Evolutionary conservation across 495 filamentous ascomycete genomes (phyloP).

Genomic region (Aspergillus cavernicola): DNA sequence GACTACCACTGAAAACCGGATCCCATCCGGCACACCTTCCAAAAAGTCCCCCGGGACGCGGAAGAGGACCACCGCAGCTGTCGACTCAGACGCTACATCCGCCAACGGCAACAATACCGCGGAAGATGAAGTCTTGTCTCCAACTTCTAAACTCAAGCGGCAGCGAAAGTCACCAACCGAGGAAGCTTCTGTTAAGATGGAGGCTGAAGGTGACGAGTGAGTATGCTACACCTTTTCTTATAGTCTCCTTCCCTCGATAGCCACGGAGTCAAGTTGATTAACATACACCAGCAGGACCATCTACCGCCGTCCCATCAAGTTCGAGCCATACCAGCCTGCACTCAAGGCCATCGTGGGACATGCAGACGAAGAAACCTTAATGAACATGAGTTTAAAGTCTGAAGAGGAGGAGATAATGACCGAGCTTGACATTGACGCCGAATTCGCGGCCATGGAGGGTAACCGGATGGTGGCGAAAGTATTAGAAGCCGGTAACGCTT

Average conservation of each 20-base stretch:
- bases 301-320: neutral
- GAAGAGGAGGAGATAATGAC: constrained; percentile 4
- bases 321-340: neutral
- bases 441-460: constrained; percentile 6
- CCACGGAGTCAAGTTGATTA: neutral
- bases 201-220: constrained; percentile 6
- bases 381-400: neutral
- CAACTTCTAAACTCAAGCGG: constrained; percentile 20
- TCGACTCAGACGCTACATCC: neutral
- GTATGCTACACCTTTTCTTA: constrained; percentile 10
- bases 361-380: neutral
- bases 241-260: neutral
- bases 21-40: constrained; percentile 8
- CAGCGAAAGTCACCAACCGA: constrained; percentile 17
- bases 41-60: constrained; percentile 20
- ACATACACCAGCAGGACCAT: neutral
- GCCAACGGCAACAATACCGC: neutral
- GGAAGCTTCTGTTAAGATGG: constrained; percentile 1
- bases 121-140: constrained; percentile 3
- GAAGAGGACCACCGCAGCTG: constrained; percentile 14
- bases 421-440: neutral
- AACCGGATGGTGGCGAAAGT: neutral
- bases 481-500: too few relatives aligned
- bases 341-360: neutral
- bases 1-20: neutral